These are phyloP conservation scores for Diaporthe sp. DNA, from an alignment of 2,329 filamentous ascomycete genomes.

Conservation along the genomic window DNA sequence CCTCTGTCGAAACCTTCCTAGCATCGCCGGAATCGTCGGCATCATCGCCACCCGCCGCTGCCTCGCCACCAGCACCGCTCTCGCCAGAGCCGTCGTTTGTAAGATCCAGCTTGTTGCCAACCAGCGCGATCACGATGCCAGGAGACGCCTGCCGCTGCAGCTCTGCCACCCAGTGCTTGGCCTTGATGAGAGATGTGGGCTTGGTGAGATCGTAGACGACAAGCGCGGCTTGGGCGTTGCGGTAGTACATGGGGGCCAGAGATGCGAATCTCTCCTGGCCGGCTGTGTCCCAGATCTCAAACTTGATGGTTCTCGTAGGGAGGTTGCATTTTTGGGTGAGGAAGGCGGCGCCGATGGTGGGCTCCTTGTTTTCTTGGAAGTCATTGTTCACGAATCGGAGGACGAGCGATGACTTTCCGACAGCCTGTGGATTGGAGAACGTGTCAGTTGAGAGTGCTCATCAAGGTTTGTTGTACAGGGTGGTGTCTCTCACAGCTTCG, in stretches of 20 bases:
- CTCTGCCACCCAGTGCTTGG: constrained; percentile 98
- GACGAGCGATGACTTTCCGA: constrained; percentile 87
- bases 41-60: constrained; percentile 61
- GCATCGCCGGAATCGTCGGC: constrained; percentile 78
- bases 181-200: constrained; percentile 93
- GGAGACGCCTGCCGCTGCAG: constrained; percentile 95
- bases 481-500: constrained; percentile 99
- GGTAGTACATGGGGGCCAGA: constrained; percentile 99
- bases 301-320: constrained; percentile 90
- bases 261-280: constrained; percentile 98
- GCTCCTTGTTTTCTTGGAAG: constrained; percentile 99
- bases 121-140: constrained; percentile 95
- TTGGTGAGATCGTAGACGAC: constrained; percentile 99
- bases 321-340: constrained; percentile 99
- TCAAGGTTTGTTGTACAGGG: constrained; percentile 40
- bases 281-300: constrained; percentile 98
- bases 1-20: constrained; percentile 89
- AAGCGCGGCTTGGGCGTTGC: constrained; percentile 96
- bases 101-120: constrained; percentile 96
- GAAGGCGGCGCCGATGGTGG: constrained; percentile 98
- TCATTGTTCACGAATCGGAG: constrained; percentile 99
- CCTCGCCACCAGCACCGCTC: constrained; percentile 58
- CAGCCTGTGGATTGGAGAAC: constrained; percentile 34
- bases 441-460: neutral
- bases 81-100: constrained; percentile 69